Conservation (phyloP, 176 grass and related monocot genomes). For the Carex littledalei region DNA sequence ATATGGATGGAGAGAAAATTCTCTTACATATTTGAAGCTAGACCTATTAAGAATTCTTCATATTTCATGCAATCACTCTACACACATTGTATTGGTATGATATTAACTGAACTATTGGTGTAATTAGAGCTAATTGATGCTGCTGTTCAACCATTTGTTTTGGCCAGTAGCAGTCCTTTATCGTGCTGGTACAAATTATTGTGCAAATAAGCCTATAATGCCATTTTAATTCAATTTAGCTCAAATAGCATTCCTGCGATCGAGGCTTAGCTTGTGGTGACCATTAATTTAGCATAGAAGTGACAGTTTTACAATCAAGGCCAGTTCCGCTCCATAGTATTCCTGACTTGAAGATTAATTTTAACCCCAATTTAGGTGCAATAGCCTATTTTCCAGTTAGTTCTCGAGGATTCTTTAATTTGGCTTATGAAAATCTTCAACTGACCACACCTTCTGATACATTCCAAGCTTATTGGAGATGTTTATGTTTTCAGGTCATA, state of each 20-base stretch:
- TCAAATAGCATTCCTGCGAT: background rate
- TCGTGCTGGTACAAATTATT: background rate
- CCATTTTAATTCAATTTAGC: background rate
- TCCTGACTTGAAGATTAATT: background rate
- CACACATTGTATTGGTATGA: slow-evolving; percentile 57
- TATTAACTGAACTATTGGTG: background rate
- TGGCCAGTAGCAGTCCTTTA: background rate
- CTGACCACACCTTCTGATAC: background rate
- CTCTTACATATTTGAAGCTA: slow-evolving; percentile 74
- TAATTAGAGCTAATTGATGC: background rate
- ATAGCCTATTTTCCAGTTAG: background rate
- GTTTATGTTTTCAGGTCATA: slow-evolving; percentile 50
- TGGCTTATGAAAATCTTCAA: background rate
- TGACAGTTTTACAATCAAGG: background rate
- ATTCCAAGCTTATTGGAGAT: slow-evolving; percentile 18
- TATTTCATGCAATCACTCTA: slow-evolving; percentile 91
- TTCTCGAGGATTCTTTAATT: background rate
- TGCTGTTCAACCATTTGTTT: background rate
- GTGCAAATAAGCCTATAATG: background rate
- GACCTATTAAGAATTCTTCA: slow-evolving; percentile 45
- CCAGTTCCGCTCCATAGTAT: background rate
- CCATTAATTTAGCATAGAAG: background rate
- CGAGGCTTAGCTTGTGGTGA: background rate
- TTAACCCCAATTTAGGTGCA: background rate
- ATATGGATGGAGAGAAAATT: slow-evolving; percentile 73